phyloP scores from a whole-genome alignment of 2,329 filamentous ascomycete genomes.

The Colletotrichum zoysiae region DNA sequence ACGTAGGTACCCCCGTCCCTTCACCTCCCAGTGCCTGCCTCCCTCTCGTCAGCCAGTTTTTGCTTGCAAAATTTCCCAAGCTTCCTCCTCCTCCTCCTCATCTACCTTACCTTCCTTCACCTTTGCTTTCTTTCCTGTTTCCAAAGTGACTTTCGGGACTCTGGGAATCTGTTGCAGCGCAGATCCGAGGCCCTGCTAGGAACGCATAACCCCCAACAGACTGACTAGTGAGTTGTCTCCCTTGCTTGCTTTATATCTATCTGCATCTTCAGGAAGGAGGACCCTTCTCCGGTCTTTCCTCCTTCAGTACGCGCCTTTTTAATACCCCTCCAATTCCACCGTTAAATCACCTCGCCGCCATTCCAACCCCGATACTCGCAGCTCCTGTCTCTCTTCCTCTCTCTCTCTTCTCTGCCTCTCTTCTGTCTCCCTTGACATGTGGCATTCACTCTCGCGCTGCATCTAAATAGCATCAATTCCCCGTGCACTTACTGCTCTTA shows the following conservation, averaged over 20 bases:
- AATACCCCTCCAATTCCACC: constrained; percentile 36
- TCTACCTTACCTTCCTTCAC: neutral
- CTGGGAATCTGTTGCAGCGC: constrained; percentile 11
- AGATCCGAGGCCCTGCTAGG: constrained; percentile 30
- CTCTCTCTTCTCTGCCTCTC: neutral
- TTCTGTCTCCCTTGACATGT: neutral
- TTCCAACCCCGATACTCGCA: constrained; percentile 8
- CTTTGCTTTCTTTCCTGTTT: constrained; percentile 1
- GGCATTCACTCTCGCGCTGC: neutral
- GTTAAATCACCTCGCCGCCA: neutral
- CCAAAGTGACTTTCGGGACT: constrained; percentile 2
- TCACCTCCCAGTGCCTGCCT: neutral
- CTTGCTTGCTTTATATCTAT: constrained; percentile 7
- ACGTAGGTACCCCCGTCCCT: neutral
- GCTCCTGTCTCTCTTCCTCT: neutral
- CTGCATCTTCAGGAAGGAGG: constrained; percentile 6
- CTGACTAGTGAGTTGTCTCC: constrained; percentile 31
- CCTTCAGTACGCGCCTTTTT: constrained; percentile 20
- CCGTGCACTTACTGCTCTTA: neutral
- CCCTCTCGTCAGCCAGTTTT: constrained; percentile 1
- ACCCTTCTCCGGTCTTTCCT: constrained; percentile 6
- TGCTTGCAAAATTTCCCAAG: constrained; percentile 16
- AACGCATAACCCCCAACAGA: constrained; percentile 22
- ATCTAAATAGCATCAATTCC: constrained; percentile 28
- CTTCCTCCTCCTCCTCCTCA: constrained; percentile 2